These are phyloP conservation scores for Urtica urens DNA, from an alignment of 306 rosid species.

Conservation along the genomic window DNA sequence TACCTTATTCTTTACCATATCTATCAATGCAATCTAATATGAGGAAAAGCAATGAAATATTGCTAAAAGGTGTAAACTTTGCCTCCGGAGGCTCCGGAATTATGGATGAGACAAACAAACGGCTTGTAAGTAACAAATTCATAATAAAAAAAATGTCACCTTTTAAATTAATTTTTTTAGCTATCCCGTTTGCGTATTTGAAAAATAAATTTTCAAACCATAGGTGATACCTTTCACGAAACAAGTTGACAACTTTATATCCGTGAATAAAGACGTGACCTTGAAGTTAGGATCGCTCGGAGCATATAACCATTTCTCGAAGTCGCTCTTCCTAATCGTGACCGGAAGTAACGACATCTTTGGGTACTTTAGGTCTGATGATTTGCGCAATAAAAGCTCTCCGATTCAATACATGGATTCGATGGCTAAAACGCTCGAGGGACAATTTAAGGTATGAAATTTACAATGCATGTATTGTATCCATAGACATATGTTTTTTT, in stretches of 20 bases:
- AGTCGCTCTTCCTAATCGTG: slow-evolving; percentile 39
- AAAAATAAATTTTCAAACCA: slow-evolving; percentile 10
- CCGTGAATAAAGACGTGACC: slow-evolving; percentile 24
- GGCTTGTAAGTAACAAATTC: slow-evolving; percentile 21
- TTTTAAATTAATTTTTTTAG: background rate
- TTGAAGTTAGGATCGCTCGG: slow-evolving; percentile 20
- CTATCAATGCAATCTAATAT: slow-evolving; percentile 28
- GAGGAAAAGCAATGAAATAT: slow-evolving; percentile 18
- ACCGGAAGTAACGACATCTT: slow-evolving; percentile 78
- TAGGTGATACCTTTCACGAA: slow-evolving; percentile 37
- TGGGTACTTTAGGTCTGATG: slow-evolving; percentile 34
- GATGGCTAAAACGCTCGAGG: slow-evolving; percentile 37
- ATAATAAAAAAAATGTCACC: background rate
- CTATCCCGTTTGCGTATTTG: background rate
- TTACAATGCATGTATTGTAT: too few relatives aligned
- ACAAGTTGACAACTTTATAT: slow-evolving; percentile 45
- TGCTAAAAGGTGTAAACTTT: slow-evolving; percentile 63
- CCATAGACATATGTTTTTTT: too few relatives aligned
- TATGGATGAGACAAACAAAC: slow-evolving; percentile 32
- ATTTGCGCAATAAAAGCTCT: slow-evolving; percentile 30
- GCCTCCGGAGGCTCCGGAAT: slow-evolving; percentile 80
- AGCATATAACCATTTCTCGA: slow-evolving; percentile 34
- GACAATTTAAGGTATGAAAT: slow-evolving; percentile 60
- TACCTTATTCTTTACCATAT: slow-evolving; percentile 58
- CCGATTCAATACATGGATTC: slow-evolving; percentile 39